phyloP scores from a whole-genome alignment of 805 yeast genomes.

The Pichia californica region DNA sequence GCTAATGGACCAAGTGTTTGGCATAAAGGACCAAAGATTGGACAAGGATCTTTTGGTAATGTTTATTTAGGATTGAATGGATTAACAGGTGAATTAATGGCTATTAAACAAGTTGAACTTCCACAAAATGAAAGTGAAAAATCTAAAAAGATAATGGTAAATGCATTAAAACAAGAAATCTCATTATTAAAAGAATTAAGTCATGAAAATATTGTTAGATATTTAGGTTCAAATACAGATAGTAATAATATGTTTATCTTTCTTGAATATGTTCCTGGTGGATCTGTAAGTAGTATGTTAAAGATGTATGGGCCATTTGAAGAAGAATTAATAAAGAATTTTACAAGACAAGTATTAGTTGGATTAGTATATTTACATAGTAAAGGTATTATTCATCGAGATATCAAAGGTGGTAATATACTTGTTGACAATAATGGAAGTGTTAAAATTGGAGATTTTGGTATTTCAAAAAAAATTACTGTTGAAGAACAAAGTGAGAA shows the following conservation, averaged over 20 bases:
- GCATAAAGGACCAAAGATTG: constrained; percentile 90
- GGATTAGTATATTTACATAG: constrained; percentile 53
- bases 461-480: constrained; percentile 41
- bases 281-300: constrained; percentile 47
- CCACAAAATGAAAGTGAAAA: constrained; percentile 34
- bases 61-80: constrained; percentile 92
- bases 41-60: constrained; percentile 91
- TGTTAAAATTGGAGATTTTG: constrained; percentile 61
- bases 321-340: constrained; percentile 51
- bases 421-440: constrained; percentile 53
- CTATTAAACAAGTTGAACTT: constrained; percentile 87
- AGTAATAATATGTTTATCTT: constrained; percentile 71
- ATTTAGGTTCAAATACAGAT: constrained; percentile 81
- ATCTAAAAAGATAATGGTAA: constrained; percentile 46
- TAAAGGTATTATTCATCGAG: constrained; percentile 54
- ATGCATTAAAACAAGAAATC: constrained; percentile 81
- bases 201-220: constrained; percentile 90
- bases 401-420: constrained; percentile 60
- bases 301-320: constrained; percentile 56
- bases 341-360: constrained; percentile 46
- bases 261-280: constrained; percentile 42
- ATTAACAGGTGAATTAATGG: constrained; percentile 91
- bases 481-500: background rate
- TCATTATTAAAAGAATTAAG: constrained; percentile 65
- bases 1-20: constrained; percentile 67